These are phyloP conservation scores for Achlya hypogyna DNA, from an alignment of 352 stramenopile species.

Conservation along the genomic window DNA sequence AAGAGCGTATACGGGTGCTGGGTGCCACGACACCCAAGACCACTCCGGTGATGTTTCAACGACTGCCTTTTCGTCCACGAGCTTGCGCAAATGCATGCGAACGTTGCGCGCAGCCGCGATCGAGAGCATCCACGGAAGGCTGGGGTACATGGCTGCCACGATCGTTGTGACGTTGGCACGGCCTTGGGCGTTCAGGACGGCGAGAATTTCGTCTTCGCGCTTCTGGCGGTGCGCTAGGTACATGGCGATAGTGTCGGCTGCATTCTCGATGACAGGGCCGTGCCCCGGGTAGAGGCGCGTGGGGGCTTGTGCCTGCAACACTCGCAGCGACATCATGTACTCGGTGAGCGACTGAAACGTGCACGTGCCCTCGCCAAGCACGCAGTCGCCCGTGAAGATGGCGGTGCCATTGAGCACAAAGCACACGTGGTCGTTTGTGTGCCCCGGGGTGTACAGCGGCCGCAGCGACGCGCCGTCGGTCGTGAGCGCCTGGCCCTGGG, in stretches of 20 bases:
- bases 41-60: background rate
- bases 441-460: conserved; percentile 68
- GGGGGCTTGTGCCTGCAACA: conserved; percentile 33
- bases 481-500: background rate
- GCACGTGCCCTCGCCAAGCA: conserved; percentile 75
- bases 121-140: conserved; percentile 42
- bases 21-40: background rate
- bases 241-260: conserved; percentile 57
- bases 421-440: conserved; percentile 79
- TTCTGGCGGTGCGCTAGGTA: conserved; percentile 67
- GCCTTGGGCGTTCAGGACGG: conserved; percentile 23
- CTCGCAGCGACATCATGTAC: conserved; percentile 63
- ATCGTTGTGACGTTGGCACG: conserved; percentile 38
- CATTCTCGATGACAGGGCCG: conserved; percentile 50
- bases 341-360: conserved; percentile 77
- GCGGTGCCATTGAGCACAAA: conserved; percentile 45
- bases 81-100: conserved; percentile 56
- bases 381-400: conserved; percentile 79
- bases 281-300: conserved; percentile 65
- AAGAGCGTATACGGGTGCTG: background rate
- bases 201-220: conserved; percentile 58
- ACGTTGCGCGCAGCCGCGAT: conserved; percentile 43
- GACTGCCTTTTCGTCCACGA: conserved; percentile 38
- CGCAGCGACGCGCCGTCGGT: conserved; percentile 28
- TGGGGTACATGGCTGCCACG: conserved; percentile 41